These are phyloP conservation scores for Cymbidium sinense DNA, from an alignment of 106 monocot genomes.

Conservation along the genomic window DNA sequence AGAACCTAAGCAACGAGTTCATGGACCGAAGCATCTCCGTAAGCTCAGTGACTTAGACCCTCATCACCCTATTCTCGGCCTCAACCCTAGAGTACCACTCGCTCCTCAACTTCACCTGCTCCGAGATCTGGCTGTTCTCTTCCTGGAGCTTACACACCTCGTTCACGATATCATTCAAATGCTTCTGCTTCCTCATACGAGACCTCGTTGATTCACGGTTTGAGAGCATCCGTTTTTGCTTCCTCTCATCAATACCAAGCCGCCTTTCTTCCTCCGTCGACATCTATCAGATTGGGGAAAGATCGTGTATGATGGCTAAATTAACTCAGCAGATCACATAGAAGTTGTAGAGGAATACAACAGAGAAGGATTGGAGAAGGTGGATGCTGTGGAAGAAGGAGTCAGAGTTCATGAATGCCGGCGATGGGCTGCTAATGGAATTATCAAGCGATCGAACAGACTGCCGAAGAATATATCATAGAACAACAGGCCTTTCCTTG, in stretches of 20 bases:
- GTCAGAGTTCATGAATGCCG: neutral
- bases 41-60: conserved; percentile 40
- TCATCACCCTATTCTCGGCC: conserved; percentile 31
- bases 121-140: conserved; percentile 20
- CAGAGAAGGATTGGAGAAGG: neutral
- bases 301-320: too few species aligned
- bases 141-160: too few species aligned
- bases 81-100: conserved; percentile 19
- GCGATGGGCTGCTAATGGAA: neutral
- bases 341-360: neutral
- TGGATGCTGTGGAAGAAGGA: neutral
- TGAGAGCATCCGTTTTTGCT: conserved; percentile 41
- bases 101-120: conserved; percentile 23
- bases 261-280: too few species aligned
- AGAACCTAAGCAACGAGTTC: too few species aligned
- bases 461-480: too few species aligned
- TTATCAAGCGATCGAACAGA: too few species aligned
- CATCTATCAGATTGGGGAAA: too few species aligned
- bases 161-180: conserved; percentile 38
- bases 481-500: too few species aligned
- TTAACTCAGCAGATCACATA: neutral
- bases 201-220: conserved; percentile 54
- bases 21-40: conserved; percentile 42
- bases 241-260: conserved; percentile 15
- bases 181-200: conserved; percentile 52